Percentiles rank a stretch among this genome's conserved stretches.
Conservation (phyloP, 495 filamentous ascomycete genomes). For the Letharia columbiana region DNA sequence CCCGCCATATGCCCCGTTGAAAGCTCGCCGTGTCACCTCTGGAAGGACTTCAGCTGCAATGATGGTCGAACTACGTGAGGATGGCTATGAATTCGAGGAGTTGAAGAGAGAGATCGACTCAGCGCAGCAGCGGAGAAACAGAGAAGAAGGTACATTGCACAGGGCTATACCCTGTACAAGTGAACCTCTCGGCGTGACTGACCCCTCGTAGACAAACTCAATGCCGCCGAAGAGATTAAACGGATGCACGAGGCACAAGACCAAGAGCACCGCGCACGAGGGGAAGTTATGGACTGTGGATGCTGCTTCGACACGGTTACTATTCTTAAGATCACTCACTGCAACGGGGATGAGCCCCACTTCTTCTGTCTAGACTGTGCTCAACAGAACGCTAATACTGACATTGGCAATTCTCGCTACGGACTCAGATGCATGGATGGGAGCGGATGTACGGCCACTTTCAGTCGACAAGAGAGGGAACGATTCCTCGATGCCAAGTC, state of each 20-base stretch:
- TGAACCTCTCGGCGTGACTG: neutral
- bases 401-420: constrained; percentile 57
- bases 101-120: constrained; percentile 31
- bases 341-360: constrained; percentile 48
- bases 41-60: constrained; percentile 15
- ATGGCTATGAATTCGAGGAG: constrained; percentile 23
- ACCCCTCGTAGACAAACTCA: constrained; percentile 14
- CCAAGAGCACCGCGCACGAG: constrained; percentile 34
- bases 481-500: constrained; percentile 50
- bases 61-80: constrained; percentile 24
- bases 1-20: constrained; percentile 31
- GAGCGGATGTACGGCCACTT: constrained; percentile 44
- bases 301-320: constrained; percentile 64
- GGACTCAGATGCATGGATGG: constrained; percentile 47
- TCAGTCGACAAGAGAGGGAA: constrained; percentile 39
- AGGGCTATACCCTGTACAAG: neutral
- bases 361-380: constrained; percentile 66
- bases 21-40: constrained; percentile 20
- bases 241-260: constrained; percentile 35
- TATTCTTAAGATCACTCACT: constrained; percentile 58
- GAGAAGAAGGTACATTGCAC: constrained; percentile 21
- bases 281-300: constrained; percentile 50
- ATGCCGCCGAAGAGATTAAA: constrained; percentile 32
- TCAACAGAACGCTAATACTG: constrained; percentile 51
- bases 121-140: constrained; percentile 27